These are phyloP conservation scores for Excoecaria cochinchinensis DNA, from an alignment of 345 rosid genomes.

Conservation along the genomic window DNA sequence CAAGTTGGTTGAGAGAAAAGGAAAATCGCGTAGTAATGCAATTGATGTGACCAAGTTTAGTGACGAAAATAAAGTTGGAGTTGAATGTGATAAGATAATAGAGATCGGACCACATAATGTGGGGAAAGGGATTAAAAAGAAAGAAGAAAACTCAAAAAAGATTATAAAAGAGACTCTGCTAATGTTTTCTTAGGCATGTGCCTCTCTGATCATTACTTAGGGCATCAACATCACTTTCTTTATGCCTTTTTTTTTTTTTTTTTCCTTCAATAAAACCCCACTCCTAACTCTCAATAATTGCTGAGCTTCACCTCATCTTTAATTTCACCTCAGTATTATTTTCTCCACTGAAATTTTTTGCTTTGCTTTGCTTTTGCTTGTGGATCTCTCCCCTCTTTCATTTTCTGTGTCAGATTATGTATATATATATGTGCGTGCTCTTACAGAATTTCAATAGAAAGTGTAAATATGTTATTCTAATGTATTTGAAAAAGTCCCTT, in stretches of 20 bases:
- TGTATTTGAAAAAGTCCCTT: no score
- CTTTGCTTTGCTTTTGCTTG: constrained; percentile 18
- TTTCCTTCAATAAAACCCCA: constrained; percentile 12
- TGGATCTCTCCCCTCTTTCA: constrained; percentile 18
- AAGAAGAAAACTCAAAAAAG: background rate
- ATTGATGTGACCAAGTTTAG: constrained; percentile 54
- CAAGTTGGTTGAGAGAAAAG: constrained; percentile 29
- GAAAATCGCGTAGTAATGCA: constrained; percentile 12
- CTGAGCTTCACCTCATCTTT: constrained; percentile 47
- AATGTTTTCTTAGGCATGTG: constrained; percentile 53
- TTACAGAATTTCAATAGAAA: no score
- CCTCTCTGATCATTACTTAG: constrained; percentile 48
- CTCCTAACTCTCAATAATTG: constrained; percentile 41
- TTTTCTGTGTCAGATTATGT: constrained; percentile 20
- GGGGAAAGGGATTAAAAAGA: constrained; percentile 15
- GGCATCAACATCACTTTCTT: constrained; percentile 47
- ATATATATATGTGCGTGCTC: no score
- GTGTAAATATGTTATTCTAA: no score
- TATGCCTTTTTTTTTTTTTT: constrained; percentile 40
- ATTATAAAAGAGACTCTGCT: constrained; percentile 22
- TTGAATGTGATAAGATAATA: constrained; percentile 40
- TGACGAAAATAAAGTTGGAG: constrained; percentile 28
- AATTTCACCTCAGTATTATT: constrained; percentile 14
- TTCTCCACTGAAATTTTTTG: constrained; percentile 12
- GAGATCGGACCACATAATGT: constrained; percentile 41